Conservation (phyloP, 805 yeast genomes). For the Barnettozyma salicaria region DNA sequence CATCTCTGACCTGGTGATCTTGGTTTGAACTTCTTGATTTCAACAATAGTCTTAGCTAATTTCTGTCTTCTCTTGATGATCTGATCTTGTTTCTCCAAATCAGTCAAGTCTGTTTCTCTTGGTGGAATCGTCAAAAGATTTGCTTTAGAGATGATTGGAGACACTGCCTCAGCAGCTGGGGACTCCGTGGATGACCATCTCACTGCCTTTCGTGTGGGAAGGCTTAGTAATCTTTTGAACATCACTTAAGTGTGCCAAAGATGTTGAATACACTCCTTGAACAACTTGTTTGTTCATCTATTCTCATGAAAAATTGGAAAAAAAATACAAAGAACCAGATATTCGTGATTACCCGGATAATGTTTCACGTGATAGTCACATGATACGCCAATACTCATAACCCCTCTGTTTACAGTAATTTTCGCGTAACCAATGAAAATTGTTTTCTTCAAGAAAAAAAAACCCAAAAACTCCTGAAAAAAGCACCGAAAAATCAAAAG, state of each 20-base stretch:
- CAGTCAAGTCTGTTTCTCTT: conserved; percentile 49
- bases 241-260: no score
- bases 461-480: conserved; percentile 5
- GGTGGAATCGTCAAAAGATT: conserved; percentile 33
- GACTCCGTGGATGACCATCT: conserved; percentile 7
- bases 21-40: conserved; percentile 71
- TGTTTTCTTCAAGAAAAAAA: conserved; percentile 4
- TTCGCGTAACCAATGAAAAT: conserved; percentile 11
- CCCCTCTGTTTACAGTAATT: not conserved
- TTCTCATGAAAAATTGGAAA: no score
- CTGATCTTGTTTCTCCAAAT: conserved; percentile 73
- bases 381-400: not conserved
- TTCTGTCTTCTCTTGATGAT: conserved; percentile 66
- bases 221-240: conserved; percentile 3
- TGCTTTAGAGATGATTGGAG: conserved; percentile 12
- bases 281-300: no score
- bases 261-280: no score
- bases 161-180: conserved; percentile 1
- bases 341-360: not conserved
- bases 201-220: conserved; percentile 1
- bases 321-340: no score
- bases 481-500: not conserved
- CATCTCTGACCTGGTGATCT: conserved; percentile 84
- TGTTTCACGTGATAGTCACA: not conserved
- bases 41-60: conserved; percentile 62